Base-by-base conservation (phyloP, 1,284 basidiomycete species). In the Vanrija pseudolonga region DNA sequence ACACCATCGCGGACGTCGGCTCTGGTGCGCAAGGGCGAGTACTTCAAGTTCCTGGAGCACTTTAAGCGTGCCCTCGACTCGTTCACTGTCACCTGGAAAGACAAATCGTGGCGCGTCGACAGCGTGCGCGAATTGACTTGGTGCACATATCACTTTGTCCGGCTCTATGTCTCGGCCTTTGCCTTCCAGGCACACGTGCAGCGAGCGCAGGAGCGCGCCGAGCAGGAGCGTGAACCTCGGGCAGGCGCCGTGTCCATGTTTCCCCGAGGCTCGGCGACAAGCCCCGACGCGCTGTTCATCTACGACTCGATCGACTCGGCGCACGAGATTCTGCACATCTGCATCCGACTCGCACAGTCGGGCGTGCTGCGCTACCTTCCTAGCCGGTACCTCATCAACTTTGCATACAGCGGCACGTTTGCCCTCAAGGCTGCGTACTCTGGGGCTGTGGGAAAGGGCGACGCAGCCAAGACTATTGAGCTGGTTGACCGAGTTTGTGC, bases 151-250 rank as follows among this genome's bases (percentile, higher is more conserved):
- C 76, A 77, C 51, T 77, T 76, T 60, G 71, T 76, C 28, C 68
- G 77, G 20, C 67, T 78, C n/a, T 78, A 78, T 57, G 72, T 77
- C 3, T 71, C 72, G 6, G 71, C 68, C 11, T 78, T 78, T 49
- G 76, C 76, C 15, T 77, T 77, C 58, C 76, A 77, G 44, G 76
- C 77, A n/a, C 76, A 77, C 49, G 71, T 77, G 3, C 75, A 77
- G 57, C 63, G 77, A 37, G 71, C 72, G 1, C 66, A 67, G 51
- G 60, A 63, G 54, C 62, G 71, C 0, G 69, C 69, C 6, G 71
- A 71, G 45, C 63, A 61, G n/a, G 67, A 69, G 41, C 45, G 56
- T 14, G 57, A 59, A 46, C 32, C 32, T 4, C 32, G 32, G 4
- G 45, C 32, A 14, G 50, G 45, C 17, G 45, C 23, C 3, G 51